Conservation (phyloP, 495 filamentous ascomycete species). For the Xylaria bambusicola region DNA sequence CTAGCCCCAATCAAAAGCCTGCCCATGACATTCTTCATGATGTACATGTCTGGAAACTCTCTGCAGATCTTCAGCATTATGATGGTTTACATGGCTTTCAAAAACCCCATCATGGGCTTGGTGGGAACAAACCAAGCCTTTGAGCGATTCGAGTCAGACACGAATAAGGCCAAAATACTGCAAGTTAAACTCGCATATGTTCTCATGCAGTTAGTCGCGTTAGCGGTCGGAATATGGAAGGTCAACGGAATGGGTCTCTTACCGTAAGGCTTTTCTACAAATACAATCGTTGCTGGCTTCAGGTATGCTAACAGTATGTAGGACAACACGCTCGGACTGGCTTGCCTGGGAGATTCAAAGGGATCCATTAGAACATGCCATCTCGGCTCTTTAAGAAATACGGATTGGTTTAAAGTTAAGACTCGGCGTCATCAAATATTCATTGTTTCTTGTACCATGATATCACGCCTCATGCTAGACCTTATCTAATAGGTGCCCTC, state of each 20-base stretch:
- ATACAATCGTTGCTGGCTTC: not conserved
- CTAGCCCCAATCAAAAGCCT: constrained; percentile 91
- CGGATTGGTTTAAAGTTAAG: not conserved
- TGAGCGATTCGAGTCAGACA: constrained; percentile 81
- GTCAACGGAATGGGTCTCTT: constrained; percentile 94
- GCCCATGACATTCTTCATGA: constrained; percentile 98
- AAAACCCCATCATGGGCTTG: constrained; percentile 87
- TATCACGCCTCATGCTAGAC: not conserved
- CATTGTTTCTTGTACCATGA: not conserved
- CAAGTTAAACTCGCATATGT: constrained; percentile 86
- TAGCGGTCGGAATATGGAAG: constrained; percentile 93
- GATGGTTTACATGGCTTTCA: constrained; percentile 99
- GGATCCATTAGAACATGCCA: constrained; percentile 70
- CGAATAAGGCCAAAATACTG: constrained; percentile 68
- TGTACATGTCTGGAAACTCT: constrained; percentile 99
- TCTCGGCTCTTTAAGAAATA: constrained; percentile 52
- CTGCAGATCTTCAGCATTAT: constrained; percentile 99
- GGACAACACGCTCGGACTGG: constrained; percentile 93
- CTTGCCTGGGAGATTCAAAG: constrained; percentile 88
- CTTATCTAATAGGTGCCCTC: not conserved
- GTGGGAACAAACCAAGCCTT: constrained; percentile 78
- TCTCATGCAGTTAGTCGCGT: constrained; percentile 76
- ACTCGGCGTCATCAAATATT: not conserved
- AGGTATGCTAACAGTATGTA: constrained; percentile 43
- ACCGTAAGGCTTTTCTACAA: constrained; percentile 62